phyloP scores from a whole-genome alignment of 2,329 filamentous ascomycete species.

The Dryadomyces quercus-mongolicae region DNA sequence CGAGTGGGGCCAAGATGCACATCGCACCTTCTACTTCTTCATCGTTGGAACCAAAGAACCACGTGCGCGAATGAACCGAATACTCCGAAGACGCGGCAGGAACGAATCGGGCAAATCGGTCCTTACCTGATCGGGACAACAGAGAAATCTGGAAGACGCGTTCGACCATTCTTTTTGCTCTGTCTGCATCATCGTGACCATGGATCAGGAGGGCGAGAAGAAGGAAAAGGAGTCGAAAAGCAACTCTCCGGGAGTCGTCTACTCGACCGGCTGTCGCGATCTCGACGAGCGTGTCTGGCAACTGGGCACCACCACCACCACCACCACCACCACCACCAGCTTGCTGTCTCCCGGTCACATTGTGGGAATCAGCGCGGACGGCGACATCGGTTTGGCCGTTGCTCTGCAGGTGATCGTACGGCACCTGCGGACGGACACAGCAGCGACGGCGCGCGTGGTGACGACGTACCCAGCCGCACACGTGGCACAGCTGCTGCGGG shows the following conservation, averaged over 20 bases:
- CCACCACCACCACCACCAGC: not conserved
- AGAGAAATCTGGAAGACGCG: too few relatives aligned
- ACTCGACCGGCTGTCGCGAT: slow-evolving; percentile 30
- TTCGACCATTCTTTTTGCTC: too few relatives aligned
- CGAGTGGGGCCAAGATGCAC: too few relatives aligned
- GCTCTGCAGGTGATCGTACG: not conserved
- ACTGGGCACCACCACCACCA: not conserved
- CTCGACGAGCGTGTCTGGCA: slow-evolving; percentile 30
- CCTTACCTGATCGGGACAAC: too few relatives aligned
- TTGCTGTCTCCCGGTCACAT: slow-evolving; percentile 27
- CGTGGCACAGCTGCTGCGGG: slow-evolving; percentile 28
- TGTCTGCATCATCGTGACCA: too few relatives aligned
- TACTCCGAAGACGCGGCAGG: too few relatives aligned
- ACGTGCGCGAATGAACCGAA: too few relatives aligned
- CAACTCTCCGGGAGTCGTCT: not conserved
- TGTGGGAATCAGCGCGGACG: slow-evolving; percentile 41
- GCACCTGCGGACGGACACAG: slow-evolving; percentile 20
- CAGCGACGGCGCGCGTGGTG: slow-evolving; percentile 27
- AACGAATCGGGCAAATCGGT: too few relatives aligned
- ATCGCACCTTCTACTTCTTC: too few relatives aligned
- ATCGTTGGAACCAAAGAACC: too few relatives aligned
- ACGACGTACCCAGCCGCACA: slow-evolving; percentile 32
- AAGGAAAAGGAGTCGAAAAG: too few relatives aligned
- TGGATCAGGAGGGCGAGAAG: too few relatives aligned
- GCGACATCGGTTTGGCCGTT: slow-evolving; percentile 29